A percentile compares a stretch with the other conserved stretches of the same genome.
Conservation (phyloP, 306 rosid species). For the Urtica urens region DNA sequence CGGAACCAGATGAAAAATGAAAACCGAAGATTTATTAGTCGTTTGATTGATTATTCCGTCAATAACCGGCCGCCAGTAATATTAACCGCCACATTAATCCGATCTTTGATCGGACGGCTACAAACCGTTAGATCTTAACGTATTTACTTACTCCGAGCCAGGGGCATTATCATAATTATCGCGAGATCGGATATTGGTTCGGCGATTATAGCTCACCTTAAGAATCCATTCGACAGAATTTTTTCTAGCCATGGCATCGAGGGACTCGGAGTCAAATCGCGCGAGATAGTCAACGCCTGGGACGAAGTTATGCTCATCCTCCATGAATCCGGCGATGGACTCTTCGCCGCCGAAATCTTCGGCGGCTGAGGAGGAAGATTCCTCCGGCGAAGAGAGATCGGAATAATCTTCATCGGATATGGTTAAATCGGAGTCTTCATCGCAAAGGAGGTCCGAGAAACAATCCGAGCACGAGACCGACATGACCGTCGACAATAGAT, state of each 20-base stretch:
- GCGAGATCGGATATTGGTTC: neutral
- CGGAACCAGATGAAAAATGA: too few species aligned
- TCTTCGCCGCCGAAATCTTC: conserved; percentile 26
- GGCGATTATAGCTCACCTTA: conserved; percentile 56
- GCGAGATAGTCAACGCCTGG: conserved; percentile 66
- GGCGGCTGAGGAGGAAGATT: conserved; percentile 34
- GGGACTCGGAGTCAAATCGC: conserved; percentile 46
- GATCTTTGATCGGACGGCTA: conserved; percentile 9
- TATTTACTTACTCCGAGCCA: neutral
- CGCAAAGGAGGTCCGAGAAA: conserved; percentile 62
- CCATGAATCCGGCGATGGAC: conserved; percentile 65
- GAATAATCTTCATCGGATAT: conserved; percentile 27
- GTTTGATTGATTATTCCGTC: neutral
- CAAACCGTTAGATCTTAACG: conserved; percentile 6
- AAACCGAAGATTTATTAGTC: too few species aligned
- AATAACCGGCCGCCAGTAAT: conserved; percentile 8
- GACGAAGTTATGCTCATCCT: conserved; percentile 66
- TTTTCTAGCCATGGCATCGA: conserved; percentile 60
- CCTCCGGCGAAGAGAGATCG: conserved; percentile 53
- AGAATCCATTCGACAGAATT: conserved; percentile 96
- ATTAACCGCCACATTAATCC: neutral
- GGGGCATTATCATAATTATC: conserved; percentile 4
- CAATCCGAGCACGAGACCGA: conserved; percentile 59
- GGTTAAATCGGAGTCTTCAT: conserved; percentile 54
- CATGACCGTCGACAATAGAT: conserved; percentile 33